Conservation (phyloP, 2,329 filamentous ascomycete genomes). For the Alternaria viburni region DNA sequence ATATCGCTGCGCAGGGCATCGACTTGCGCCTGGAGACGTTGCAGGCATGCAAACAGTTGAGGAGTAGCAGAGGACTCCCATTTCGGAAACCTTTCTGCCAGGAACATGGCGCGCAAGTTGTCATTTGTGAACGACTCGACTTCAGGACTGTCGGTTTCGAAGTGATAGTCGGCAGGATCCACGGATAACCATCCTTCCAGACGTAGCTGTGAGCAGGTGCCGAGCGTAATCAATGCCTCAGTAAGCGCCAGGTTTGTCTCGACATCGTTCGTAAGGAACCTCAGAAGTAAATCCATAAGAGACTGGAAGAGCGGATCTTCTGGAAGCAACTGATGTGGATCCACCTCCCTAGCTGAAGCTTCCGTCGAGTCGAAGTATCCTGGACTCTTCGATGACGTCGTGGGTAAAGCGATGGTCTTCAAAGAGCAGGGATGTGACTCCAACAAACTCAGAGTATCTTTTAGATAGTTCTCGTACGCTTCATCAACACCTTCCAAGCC, state of each 20-base stretch:
- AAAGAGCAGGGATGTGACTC: constrained; percentile 78
- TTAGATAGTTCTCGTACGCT: constrained; percentile 73
- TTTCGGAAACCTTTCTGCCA: constrained; percentile 44
- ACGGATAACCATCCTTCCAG: constrained; percentile 91
- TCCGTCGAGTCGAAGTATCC: constrained; percentile 54
- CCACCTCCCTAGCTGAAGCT: constrained; percentile 65
- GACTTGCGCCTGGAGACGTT: constrained; percentile 52
- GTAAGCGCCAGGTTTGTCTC: constrained; percentile 91
- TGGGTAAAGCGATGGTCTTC: constrained; percentile 69
- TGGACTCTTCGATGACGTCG: constrained; percentile 62
- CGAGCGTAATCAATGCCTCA: constrained; percentile 80
- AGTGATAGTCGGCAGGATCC: constrained; percentile 61
- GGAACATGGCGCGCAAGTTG: constrained; percentile 39
- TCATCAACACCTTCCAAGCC: constrained; percentile 74
- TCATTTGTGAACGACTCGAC: constrained; percentile 36
- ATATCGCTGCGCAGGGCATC: constrained; percentile 52
- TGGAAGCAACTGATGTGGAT: constrained; percentile 65
- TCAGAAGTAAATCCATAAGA: constrained; percentile 67
- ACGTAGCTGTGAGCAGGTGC: constrained; percentile 81
- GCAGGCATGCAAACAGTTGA: constrained; percentile 51
- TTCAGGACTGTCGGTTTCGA: constrained; percentile 32
- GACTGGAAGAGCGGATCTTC: constrained; percentile 64
- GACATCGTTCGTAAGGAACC: constrained; percentile 88
- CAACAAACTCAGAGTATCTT: constrained; percentile 71
- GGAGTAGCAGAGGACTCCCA: constrained; percentile 48